phyloP scores from a whole-genome alignment of 495 filamentous ascomycete species.

The Penicillium odoratum region DNA sequence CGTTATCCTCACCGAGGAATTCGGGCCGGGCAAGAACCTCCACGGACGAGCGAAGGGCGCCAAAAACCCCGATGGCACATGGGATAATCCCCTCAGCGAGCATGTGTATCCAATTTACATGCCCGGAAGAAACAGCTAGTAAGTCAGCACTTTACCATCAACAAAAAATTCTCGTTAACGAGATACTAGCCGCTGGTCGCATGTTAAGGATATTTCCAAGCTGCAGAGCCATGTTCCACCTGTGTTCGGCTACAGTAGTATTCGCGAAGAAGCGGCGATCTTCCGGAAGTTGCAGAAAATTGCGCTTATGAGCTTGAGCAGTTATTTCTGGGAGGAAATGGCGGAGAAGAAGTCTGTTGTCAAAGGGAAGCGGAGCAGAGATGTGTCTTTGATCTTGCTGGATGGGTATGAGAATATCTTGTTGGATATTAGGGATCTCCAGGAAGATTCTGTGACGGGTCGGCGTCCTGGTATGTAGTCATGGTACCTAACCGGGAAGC shows the following conservation, averaged over 20 bases:
- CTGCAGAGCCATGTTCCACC: background rate
- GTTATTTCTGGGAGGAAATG: constrained; percentile 22
- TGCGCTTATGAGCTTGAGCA: background rate
- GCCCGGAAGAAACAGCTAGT: constrained; percentile 22
- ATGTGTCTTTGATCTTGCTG: constrained; percentile 7
- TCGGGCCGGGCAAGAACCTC: constrained; percentile 4
- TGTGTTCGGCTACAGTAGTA: background rate
- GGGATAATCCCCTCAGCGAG: constrained; percentile 7
- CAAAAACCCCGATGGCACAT: constrained; percentile 7
- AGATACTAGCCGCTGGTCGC: constrained; percentile 11
- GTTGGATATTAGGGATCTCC: background rate
- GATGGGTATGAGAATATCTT: constrained; percentile 11
- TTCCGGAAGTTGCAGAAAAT: constrained; percentile 13
- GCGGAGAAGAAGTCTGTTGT: constrained; percentile 3
- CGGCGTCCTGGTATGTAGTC: background rate
- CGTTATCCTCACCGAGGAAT: constrained; percentile 6
- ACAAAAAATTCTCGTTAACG: background rate
- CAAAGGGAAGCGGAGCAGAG: constrained; percentile 20
- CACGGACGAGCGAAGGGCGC: constrained; percentile 10
- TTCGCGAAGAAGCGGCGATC: constrained; percentile 1
- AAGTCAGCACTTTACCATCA: constrained; percentile 5
- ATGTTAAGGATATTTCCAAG: constrained; percentile 10
- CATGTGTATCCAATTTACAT: constrained; percentile 20
- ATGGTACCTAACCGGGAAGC: background rate
- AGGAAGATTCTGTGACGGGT: background rate